phyloP scores from a whole-genome alignment of 2,329 filamentous ascomycete genomes.

The Tolypocladium guangdongense region DNA sequence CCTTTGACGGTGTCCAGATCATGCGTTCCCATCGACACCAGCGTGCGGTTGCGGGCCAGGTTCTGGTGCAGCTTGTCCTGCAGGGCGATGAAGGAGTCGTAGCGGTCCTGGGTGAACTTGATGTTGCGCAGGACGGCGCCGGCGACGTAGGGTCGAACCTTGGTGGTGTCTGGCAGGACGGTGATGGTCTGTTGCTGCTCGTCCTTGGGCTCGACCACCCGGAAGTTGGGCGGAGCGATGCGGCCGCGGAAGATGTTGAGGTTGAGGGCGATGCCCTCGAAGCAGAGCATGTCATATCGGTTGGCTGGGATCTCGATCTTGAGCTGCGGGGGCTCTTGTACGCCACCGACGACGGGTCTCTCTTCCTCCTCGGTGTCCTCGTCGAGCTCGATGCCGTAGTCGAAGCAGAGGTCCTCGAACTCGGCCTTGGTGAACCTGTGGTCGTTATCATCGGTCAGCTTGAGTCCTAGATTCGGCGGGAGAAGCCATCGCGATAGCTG shows the following conservation, averaged over 20 bases:
- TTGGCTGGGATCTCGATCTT: constrained; percentile 99
- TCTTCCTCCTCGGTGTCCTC: constrained; percentile 79
- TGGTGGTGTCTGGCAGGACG: constrained; percentile 62
- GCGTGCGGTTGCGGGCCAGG: constrained; percentile 78
- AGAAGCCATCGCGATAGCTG: constrained; percentile 6
- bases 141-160: constrained; percentile 79
- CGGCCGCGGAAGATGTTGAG: constrained; percentile 88
- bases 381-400: constrained; percentile 96
- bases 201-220: constrained; percentile 57
- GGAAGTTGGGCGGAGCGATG: constrained; percentile 67
- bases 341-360: constrained; percentile 62
- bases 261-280: constrained; percentile 92
- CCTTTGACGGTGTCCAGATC: constrained; percentile 89
- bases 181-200: constrained; percentile 72
- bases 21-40: constrained; percentile 96
- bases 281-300: constrained; percentile 89
- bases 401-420: constrained; percentile 96
- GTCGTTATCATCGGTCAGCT: constrained; percentile 6
- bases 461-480: constrained; percentile 5
- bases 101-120: constrained; percentile 81
- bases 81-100: constrained; percentile 93
- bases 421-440: constrained; percentile 77
- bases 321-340: constrained; percentile 80
- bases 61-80: constrained; percentile 99
- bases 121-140: constrained; percentile 83